These are phyloP conservation scores for Sugiyamaella boreocaroliniensis DNA, from an alignment of 805 yeast genomes.

Conservation along the genomic window DNA sequence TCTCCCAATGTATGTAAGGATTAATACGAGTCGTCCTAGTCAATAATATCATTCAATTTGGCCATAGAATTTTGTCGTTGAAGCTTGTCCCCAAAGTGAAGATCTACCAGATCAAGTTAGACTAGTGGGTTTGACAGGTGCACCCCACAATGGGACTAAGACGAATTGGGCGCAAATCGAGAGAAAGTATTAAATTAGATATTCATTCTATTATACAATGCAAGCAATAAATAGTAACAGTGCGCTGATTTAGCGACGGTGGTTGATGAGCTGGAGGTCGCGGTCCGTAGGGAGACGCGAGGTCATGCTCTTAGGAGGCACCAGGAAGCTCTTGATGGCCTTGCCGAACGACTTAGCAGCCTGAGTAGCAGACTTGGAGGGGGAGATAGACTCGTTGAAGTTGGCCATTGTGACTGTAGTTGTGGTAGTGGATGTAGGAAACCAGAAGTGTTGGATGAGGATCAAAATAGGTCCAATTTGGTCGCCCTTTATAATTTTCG, in stretches of 20 bases:
- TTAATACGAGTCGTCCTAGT: too few species aligned
- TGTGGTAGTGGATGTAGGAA: not conserved
- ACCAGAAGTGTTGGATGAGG: not conserved
- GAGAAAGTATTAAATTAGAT: too few species aligned
- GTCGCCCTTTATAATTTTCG: not conserved
- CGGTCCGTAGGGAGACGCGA: not conserved
- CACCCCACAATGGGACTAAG: too few species aligned
- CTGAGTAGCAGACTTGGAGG: conserved; percentile 1
- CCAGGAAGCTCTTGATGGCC: not conserved
- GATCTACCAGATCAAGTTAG: too few species aligned
- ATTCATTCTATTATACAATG: too few species aligned
- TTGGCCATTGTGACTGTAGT: conserved; percentile 1
- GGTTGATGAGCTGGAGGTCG: not conserved
- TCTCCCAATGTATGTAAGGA: too few species aligned
- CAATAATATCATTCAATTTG: too few species aligned
- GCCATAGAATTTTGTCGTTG: too few species aligned
- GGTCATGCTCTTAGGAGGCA: not conserved
- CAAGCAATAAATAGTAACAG: not conserved
- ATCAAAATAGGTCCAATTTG: not conserved
- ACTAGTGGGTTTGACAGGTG: too few species aligned
- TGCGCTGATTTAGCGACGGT: not conserved
- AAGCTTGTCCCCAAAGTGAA: too few species aligned
- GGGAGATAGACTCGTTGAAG: conserved; percentile 1
- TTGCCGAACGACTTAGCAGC: not conserved
- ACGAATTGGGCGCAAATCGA: too few species aligned